phyloP scores from a whole-genome alignment of 176 grass and related monocot genomes.

The Urochloa ruziziensis region DNA sequence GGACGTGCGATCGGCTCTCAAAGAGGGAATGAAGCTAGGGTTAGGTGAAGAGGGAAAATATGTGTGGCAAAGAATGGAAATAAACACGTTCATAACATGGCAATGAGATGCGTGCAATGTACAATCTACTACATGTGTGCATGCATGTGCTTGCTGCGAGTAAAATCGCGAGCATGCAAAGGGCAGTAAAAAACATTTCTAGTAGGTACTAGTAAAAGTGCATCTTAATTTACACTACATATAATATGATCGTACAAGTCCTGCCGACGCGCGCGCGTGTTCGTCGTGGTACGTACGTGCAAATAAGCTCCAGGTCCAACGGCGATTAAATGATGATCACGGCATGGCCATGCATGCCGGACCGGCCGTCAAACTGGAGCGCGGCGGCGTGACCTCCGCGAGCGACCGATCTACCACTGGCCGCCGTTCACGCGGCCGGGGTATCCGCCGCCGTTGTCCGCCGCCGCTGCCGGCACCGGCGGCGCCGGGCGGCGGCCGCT shows the following conservation, averaged over 20 bases:
- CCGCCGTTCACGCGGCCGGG: slow-evolving; percentile 19
- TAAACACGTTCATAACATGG: neutral
- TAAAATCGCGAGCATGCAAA: slow-evolving; percentile 1
- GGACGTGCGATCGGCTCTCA: neutral
- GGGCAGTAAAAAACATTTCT: neutral
- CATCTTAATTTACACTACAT: slow-evolving; percentile 30
- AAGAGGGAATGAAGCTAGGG: neutral
- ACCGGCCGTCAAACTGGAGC: neutral
- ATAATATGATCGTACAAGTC: slow-evolving; percentile 4
- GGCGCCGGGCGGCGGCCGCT: slow-evolving; percentile 17
- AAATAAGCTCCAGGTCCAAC: slow-evolving; percentile 10
- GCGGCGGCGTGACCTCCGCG: no score
- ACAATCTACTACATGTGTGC: slow-evolving; percentile 15
- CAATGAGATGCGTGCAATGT: slow-evolving; percentile 21
- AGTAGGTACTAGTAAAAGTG: neutral
- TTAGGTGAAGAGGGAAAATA: neutral
- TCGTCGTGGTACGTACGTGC: slow-evolving; percentile 2
- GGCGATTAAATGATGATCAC: neutral
- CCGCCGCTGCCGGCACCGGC: slow-evolving; percentile 5
- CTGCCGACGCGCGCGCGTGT: neutral
- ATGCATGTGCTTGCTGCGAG: neutral
- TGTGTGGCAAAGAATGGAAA: neutral
- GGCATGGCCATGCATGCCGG: slow-evolving; percentile 16
- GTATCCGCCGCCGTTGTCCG: neutral
- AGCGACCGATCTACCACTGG: slow-evolving; percentile 38